Evolutionary conservation across 1,284 basidiomycete species (phyloP).

Genomic region (Melanopsichium pennsylvanicum): DNA sequence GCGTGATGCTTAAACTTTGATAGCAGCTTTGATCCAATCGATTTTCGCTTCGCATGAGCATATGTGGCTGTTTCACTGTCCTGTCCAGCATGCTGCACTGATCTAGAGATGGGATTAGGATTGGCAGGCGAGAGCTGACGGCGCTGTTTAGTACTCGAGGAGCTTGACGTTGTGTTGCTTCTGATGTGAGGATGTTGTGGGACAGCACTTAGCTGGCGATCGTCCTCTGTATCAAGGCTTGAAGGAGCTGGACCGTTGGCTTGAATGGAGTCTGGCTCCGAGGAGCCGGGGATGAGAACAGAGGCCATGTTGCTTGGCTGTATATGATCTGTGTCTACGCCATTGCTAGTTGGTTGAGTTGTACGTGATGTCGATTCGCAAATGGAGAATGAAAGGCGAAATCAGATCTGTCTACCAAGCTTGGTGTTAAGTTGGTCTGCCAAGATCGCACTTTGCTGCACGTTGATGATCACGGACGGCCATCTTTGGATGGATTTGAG

Average conservation of each 20-base stretch:
- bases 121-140: conserved; percentile 8
- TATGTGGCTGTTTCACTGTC: not conserved
- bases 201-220: conserved; percentile 5
- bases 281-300: conserved; percentile 18
- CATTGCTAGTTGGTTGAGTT: not conserved
- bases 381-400: not conserved
- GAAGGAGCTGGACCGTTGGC: conserved; percentile 3
- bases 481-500: not conserved
- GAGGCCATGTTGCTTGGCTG: not conserved
- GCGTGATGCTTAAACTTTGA: conserved; percentile 25
- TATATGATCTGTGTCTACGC: not conserved
- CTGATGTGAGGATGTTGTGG: conserved; percentile 25
- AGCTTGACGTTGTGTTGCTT: not conserved
- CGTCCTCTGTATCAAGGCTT: not conserved
- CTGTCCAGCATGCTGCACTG: not conserved
- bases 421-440: no score
- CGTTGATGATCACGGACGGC: not conserved
- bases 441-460: not conserved
- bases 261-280: conserved; percentile 12
- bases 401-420: not conserved
- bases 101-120: conserved; percentile 3
- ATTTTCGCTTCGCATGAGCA: conserved; percentile 8
- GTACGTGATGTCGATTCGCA: no score
- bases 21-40: conserved; percentile 38
- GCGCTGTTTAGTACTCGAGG: not conserved